Percentiles rank a stretch among this genome's conserved stretches.
Evolutionary conservation across 805 yeast species (phyloP).

Genomic region (Sugiyamaella qingdaonensis): DNA sequence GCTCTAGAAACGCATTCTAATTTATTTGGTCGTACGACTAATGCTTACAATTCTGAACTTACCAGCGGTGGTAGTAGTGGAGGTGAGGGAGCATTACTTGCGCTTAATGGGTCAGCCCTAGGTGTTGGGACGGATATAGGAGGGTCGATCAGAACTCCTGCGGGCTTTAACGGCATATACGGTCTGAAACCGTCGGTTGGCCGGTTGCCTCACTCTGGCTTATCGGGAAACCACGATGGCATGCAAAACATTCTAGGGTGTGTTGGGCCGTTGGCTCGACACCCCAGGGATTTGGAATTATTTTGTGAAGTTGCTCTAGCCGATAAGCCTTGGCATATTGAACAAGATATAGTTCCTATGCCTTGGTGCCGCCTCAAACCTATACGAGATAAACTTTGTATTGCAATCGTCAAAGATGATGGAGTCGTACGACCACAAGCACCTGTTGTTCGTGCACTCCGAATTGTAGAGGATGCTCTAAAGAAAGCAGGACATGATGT

Average conservation of each 20-base stretch:
- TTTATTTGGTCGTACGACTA: slow-evolving; percentile 44
- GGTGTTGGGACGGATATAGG: slow-evolving; percentile 54
- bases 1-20: slow-evolving; percentile 47
- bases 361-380: slow-evolving; percentile 10
- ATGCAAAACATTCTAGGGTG: slow-evolving; percentile 63
- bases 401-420: slow-evolving; percentile 33
- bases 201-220: slow-evolving; percentile 38
- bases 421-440: slow-evolving; percentile 47
- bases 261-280: slow-evolving; percentile 62
- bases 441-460: slow-evolving; percentile 46
- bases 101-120: slow-evolving; percentile 42
- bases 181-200: slow-evolving; percentile 45
- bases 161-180: slow-evolving; percentile 40
- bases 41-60: slow-evolving; percentile 42
- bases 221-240: slow-evolving; percentile 37
- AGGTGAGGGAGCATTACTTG: slow-evolving; percentile 49
- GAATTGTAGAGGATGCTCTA: slow-evolving; percentile 27
- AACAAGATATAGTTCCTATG: slow-evolving; percentile 10
- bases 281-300: slow-evolving; percentile 59
- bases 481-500: slow-evolving; percentile 22
- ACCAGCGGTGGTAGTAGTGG: slow-evolving; percentile 54
- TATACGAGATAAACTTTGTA: slow-evolving; percentile 5
- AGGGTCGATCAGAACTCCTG: slow-evolving; percentile 48
- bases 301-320: slow-evolving; percentile 48
- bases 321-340: slow-evolving; percentile 19